These are phyloP conservation scores for Lepraria neglecta DNA, from an alignment of 495 filamentous ascomycete species.

Conservation along the genomic window DNA sequence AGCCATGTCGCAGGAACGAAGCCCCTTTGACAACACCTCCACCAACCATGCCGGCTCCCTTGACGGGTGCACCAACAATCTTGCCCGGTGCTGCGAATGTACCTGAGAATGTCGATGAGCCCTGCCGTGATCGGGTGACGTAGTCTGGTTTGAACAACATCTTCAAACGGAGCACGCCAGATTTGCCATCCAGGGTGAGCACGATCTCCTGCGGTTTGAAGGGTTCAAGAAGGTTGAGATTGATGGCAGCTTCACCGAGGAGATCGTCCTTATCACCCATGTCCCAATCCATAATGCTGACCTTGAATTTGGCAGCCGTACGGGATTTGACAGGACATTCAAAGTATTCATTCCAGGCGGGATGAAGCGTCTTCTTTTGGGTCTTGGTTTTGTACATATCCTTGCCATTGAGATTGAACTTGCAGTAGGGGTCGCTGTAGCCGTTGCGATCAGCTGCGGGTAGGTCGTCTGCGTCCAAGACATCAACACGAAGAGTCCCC, in stretches of 20 bases:
- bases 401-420: constrained; percentile 81
- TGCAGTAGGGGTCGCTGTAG: constrained; percentile 93
- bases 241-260: constrained; percentile 68
- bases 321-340: constrained; percentile 74
- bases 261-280: constrained; percentile 87
- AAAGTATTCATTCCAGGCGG: constrained; percentile 93
- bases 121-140: constrained; percentile 78
- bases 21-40: constrained; percentile 81
- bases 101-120: constrained; percentile 87
- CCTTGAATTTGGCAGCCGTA: constrained; percentile 77
- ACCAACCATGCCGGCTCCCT: constrained; percentile 72
- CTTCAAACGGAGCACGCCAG: constrained; percentile 71
- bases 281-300: constrained; percentile 90
- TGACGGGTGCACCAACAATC: constrained; percentile 87
- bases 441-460: constrained; percentile 92
- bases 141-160: constrained; percentile 94
- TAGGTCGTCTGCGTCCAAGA: constrained; percentile 81
- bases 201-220: constrained; percentile 67
- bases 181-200: constrained; percentile 82
- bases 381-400: constrained; percentile 87
- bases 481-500: constrained; percentile 82
- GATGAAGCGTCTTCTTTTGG: constrained; percentile 93
- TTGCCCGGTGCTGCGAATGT: constrained; percentile 88
- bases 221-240: constrained; percentile 76
- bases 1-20: constrained; percentile 73